phyloP scores from a whole-genome alignment of 2,329 filamentous ascomycete species.

The Cladosporium sp. region DNA sequence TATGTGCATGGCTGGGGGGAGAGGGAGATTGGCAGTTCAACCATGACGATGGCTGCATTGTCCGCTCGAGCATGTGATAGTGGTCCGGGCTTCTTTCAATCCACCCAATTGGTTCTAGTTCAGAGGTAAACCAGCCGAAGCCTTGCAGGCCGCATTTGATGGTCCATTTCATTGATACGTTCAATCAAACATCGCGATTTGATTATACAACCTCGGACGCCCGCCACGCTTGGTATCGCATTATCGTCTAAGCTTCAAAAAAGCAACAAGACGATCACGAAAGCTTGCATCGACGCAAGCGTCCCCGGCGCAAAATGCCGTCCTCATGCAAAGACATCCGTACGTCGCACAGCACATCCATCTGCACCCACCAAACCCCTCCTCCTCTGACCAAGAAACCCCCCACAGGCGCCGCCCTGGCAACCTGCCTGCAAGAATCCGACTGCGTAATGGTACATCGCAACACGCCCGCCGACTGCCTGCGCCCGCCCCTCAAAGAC shows the following conservation, averaged over 20 bases:
- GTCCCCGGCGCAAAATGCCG: slow-evolving; percentile 12
- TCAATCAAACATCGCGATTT: background rate
- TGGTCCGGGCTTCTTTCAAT: background rate
- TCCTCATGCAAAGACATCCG: slow-evolving; percentile 80
- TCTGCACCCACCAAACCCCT: background rate
- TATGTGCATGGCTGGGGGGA: background rate
- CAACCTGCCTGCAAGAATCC: slow-evolving; percentile 90
- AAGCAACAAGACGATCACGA: no score
- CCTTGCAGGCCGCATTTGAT: background rate
- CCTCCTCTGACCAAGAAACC: background rate
- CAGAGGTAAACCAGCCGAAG: no score
- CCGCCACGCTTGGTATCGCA: no score
- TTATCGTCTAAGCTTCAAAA: no score
- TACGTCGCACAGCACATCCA: slow-evolving; percentile 48
- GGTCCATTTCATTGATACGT: background rate
- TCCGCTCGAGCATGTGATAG: background rate
- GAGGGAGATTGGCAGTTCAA: no score
- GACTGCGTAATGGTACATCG: slow-evolving; percentile 95
- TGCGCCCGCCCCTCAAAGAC: slow-evolving; percentile 75
- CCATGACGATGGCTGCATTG: background rate
- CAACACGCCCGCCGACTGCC: slow-evolving; percentile 80
- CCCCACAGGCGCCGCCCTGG: slow-evolving; percentile 77
- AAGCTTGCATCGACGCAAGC: background rate
- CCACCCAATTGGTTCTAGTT: no score
- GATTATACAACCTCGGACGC: no score